Conservation (phyloP, 176 grass and related monocot genomes). For the Themeda triandra region DNA sequence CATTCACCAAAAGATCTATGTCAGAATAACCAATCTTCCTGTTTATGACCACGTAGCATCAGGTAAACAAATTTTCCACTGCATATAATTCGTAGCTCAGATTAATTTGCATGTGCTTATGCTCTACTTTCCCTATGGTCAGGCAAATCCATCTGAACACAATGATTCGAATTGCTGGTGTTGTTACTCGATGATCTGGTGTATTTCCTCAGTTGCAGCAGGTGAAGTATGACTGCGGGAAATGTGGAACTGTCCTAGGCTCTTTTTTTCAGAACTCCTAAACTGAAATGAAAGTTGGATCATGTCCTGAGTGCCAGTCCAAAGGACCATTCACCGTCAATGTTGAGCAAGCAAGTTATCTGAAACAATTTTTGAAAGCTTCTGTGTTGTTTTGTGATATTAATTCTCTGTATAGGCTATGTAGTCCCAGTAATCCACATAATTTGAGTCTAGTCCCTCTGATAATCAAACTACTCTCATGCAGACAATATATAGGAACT, state of each 20-base stretch:
- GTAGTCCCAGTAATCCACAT: too few relatives aligned
- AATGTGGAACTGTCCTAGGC: conserved; percentile 87
- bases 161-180: conserved; percentile 96
- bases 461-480: not conserved
- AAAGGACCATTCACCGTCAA: conserved; percentile 97
- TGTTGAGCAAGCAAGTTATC: conserved; percentile 70
- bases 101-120: conserved; percentile 6
- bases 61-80: conserved; percentile 42
- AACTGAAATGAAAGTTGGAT: conserved; percentile 86
- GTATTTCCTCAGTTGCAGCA: conserved; percentile 94
- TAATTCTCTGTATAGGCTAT: not conserved
- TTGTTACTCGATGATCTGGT: conserved; percentile 88
- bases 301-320: conserved; percentile 91
- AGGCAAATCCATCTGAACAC: conserved; percentile 99
- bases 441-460: too few relatives aligned
- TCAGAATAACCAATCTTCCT: conserved; percentile 83
- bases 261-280: conserved; percentile 98
- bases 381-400: not conserved
- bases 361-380: not conserved
- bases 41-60: conserved; percentile 96
- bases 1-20: conserved; percentile 93
- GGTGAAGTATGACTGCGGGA: conserved; percentile 92
- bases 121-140: conserved; percentile 11
- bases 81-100: not conserved
- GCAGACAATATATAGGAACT: conserved; percentile 96